Evolutionary conservation across 2,329 filamentous ascomycete species (phyloP), one percentile per base, ranked within the genome.

Genomic region (Botryotinia calthae): DNA sequence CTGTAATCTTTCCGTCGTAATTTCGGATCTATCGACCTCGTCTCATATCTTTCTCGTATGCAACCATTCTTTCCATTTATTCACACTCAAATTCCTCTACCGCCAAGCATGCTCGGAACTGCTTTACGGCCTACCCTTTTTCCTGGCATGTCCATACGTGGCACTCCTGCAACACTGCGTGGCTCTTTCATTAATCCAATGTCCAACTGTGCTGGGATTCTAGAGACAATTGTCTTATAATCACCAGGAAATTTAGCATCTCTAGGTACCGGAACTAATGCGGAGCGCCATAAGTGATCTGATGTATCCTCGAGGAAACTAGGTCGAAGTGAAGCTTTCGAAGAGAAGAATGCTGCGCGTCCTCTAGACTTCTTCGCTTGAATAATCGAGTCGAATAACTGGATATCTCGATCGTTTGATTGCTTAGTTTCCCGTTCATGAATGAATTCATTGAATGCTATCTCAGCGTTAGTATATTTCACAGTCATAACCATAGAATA

Each of bases 161-260:
- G 94, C n/a, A 94, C 90, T 51, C 95, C 95, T 81, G 97, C 94
- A 56, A 97, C 95, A 75, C 93, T 90, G 73, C 95, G 88, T 44
- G 95, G 95, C 82, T 98, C 95, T 81, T 94, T 93, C 94, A 98
- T 97, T 64, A 98, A 85, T 22, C 90, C 88, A 6, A 91, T 88
- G 79, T 99, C 96, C 16, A 99, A 87, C 79, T 93, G 95, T 12
- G 93, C 90, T 8, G 96, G 96, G 54, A 93, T 90, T 76, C 89
- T 84, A 20, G 89, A 89, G 71, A 89, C 84, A 22, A 89, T 85
- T 46, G 85, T 82, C 73, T 86, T 85, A 82, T 91, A 91, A 76
- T 90, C 88, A 73, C 88, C 88, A 2, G 87, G 84, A 76, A 91
- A 90, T 77, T 88, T 90, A 70, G 87, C 86, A n/a, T 67, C 64